A percentile compares a stretch with the other conserved stretches of the same genome.
phyloP scores from a whole-genome alignment of 805 yeast species.

The Suhomyces sp. region DNA sequence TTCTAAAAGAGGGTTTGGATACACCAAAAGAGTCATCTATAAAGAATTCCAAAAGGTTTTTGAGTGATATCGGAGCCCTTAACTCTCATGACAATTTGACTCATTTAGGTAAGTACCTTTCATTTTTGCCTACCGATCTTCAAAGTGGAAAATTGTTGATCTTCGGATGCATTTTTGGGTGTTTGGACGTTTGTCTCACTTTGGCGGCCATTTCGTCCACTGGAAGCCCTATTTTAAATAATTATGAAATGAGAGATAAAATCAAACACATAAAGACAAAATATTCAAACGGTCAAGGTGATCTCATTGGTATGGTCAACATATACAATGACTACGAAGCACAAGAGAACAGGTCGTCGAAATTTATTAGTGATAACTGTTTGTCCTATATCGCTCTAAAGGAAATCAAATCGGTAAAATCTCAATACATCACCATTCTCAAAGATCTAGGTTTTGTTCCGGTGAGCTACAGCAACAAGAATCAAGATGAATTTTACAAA shows the following conservation, averaged over 20 bases:
- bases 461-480: constrained; percentile 35
- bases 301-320: constrained; percentile 62
- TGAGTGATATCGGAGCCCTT: constrained; percentile 75
- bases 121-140: constrained; percentile 82
- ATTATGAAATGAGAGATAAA: constrained; percentile 60
- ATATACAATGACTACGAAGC: constrained; percentile 55
- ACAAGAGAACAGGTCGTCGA: constrained; percentile 24
- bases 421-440: constrained; percentile 67
- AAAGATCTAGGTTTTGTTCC: constrained; percentile 79
- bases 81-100: constrained; percentile 47
- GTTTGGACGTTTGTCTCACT: constrained; percentile 72
- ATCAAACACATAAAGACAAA: constrained; percentile 46
- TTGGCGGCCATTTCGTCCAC: constrained; percentile 74
- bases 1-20: constrained; percentile 74
- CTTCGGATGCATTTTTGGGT: constrained; percentile 78
- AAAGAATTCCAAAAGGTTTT: constrained; percentile 46
- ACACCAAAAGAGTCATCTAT: constrained; percentile 63
- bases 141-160: constrained; percentile 80
- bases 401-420: constrained; percentile 68
- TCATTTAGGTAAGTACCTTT: constrained; percentile 73
- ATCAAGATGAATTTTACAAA: constrained; percentile 7
- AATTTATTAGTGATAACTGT: constrained; percentile 53
- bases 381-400: constrained; percentile 63
- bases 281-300: constrained; percentile 62
- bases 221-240: constrained; percentile 70